Percentiles rank a stretch among this genome's conserved stretches.
phyloP scores from a whole-genome alignment of 805 yeast species.

The Pichia paraexigua region DNA sequence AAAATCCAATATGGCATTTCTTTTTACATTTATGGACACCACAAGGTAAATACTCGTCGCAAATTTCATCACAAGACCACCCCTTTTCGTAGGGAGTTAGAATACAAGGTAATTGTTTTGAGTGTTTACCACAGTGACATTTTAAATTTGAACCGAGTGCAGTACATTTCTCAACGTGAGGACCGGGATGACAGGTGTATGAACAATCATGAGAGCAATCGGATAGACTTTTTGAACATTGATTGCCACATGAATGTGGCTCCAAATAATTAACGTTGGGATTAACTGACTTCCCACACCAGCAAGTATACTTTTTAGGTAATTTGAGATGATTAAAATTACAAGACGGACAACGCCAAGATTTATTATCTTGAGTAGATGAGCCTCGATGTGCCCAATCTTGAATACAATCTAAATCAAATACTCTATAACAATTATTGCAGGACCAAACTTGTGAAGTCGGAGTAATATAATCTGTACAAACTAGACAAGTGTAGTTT shows the following conservation, averaged over 20 bases:
- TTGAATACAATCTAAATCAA: conserved; percentile 74
- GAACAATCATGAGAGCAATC: conserved; percentile 70
- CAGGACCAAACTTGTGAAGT: conserved; percentile 75
- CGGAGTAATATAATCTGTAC: conserved; percentile 73
- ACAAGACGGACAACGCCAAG: conserved; percentile 87
- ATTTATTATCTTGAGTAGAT: conserved; percentile 46
- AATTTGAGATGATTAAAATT: conserved; percentile 39
- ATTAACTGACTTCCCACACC: conserved; percentile 78
- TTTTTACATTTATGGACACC: conserved; percentile 57
- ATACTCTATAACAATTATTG: conserved; percentile 66
- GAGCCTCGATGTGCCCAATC: conserved; percentile 83
- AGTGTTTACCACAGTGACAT: conserved; percentile 68
- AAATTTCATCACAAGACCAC: conserved; percentile 58
- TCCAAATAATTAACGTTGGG: conserved; percentile 51
- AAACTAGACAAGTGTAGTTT: conserved; percentile 76
- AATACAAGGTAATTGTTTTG: conserved; percentile 63
- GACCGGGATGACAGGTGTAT: conserved; percentile 79
- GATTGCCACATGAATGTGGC: conserved; percentile 88
- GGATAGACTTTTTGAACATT: conserved; percentile 51
- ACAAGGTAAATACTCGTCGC: conserved; percentile 61
- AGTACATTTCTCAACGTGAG: conserved; percentile 68
- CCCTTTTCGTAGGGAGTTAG: conserved; percentile 60
- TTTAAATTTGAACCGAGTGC: conserved; percentile 64
- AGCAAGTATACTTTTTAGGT: conserved; percentile 61
- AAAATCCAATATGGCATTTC: conserved; percentile 72